Evolutionary conservation across 164 flowering plant genomes (phyloP).

Genomic region (Amborella trichopoda): DNA sequence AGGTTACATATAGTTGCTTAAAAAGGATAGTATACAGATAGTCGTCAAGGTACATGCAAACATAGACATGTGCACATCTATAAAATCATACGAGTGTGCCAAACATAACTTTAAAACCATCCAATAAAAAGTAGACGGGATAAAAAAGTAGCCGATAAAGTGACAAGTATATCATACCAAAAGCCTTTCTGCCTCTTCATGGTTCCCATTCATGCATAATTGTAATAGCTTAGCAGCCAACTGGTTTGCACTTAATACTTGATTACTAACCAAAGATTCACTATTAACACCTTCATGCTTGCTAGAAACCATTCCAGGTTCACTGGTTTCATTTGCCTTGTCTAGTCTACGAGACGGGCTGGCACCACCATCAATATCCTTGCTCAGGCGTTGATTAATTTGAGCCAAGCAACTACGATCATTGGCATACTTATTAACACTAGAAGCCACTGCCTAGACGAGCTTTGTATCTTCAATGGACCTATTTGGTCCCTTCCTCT

Average conservation of each 20-base stretch:
- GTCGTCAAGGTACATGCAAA: too few relatives aligned
- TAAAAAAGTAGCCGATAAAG: too few relatives aligned
- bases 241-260: slow-evolving; percentile 58
- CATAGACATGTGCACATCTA: too few relatives aligned
- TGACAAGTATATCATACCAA: slow-evolving; percentile 47
- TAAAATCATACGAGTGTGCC: too few relatives aligned
- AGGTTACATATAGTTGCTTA: too few relatives aligned
- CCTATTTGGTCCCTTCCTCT: slow-evolving; percentile 22
- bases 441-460: slow-evolving; percentile 37
- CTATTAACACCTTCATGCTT: slow-evolving; percentile 12
- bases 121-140: too few relatives aligned
- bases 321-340: slow-evolving; percentile 9
- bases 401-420: slow-evolving; percentile 62
- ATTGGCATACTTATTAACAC: slow-evolving; percentile 50
- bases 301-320: slow-evolving; percentile 9
- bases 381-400: slow-evolving; percentile 14
- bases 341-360: slow-evolving; percentile 12
- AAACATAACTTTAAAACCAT: too few relatives aligned
- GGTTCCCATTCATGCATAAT: slow-evolving; percentile 83
- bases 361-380: slow-evolving; percentile 11
- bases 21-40: too few relatives aligned
- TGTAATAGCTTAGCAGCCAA: slow-evolving; percentile 91
- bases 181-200: slow-evolving; percentile 79
- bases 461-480: slow-evolving; percentile 31
- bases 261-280: slow-evolving; percentile 13